Conservation (phyloP, 331 rosid species). For the Pyrus hybrid region DNA sequence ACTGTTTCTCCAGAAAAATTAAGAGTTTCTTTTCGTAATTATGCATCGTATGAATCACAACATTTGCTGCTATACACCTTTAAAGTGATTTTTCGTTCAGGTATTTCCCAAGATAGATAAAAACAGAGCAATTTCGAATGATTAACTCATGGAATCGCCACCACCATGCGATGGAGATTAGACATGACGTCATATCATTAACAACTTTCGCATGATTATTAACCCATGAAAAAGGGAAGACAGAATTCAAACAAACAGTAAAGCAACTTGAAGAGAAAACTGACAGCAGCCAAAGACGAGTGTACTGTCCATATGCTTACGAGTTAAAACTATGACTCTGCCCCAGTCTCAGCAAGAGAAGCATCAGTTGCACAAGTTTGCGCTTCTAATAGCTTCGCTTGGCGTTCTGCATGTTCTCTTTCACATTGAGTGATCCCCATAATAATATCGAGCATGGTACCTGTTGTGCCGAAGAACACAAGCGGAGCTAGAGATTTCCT, state of each 20-base stretch:
- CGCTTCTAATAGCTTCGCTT: conserved; percentile 65
- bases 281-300: background rate
- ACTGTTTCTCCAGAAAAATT: background rate
- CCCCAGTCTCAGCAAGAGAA: conserved; percentile 21
- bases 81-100: background rate
- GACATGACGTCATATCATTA: background rate
- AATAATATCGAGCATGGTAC: conserved; percentile 84
- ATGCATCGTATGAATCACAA: background rate
- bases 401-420: conserved; percentile 90
- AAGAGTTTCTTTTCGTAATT: background rate
- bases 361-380: conserved; percentile 38
- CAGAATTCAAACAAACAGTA: background rate
- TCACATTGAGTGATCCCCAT: conserved; percentile 75
- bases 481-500: conserved; percentile 87
- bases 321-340: conserved; percentile 29
- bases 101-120: too few species aligned
- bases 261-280: conserved; percentile 7
- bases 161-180: background rate
- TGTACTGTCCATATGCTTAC: background rate
- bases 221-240: background rate
- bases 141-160: too few species aligned
- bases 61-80: background rate
- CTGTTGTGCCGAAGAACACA: conserved; percentile 89
- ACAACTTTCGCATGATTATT: background rate
- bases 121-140: too few species aligned